Percentiles rank a stretch among this genome's conserved stretches.
Conservation (phyloP, 2,329 filamentous ascomycete species). For the Pseudopyrenochaeta lycopersici region DNA sequence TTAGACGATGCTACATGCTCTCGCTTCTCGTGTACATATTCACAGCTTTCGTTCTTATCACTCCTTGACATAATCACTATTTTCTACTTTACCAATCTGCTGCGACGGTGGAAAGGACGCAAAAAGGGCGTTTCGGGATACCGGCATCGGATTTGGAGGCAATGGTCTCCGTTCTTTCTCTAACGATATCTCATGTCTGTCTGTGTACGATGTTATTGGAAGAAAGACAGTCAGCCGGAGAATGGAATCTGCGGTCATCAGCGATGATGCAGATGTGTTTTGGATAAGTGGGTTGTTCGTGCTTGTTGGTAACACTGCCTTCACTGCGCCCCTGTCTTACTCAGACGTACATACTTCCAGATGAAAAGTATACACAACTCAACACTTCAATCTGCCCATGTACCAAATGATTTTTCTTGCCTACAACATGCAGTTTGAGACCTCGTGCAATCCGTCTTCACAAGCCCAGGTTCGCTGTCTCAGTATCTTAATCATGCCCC, state of each 20-base stretch:
- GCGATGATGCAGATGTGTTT: conserved; percentile 9
- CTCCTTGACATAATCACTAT: conserved; percentile 29
- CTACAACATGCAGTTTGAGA: neutral
- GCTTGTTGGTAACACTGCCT: conserved; percentile 14
- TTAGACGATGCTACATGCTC: conserved; percentile 22
- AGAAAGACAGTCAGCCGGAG: conserved; percentile 6
- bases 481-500: neutral
- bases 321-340: conserved; percentile 14
- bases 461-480: neutral
- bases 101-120: conserved; percentile 20
- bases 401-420: neutral
- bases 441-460: neutral
- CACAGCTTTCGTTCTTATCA: conserved; percentile 12
- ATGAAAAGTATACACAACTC: conserved; percentile 4
- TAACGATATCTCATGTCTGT: conserved; percentile 25
- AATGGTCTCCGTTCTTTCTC: conserved; percentile 23
- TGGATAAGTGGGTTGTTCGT: conserved; percentile 14
- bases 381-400: neutral
- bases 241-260: conserved; percentile 2
- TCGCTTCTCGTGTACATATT: conserved; percentile 29
- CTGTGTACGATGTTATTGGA: conserved; percentile 14
- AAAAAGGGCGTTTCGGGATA: conserved; percentile 20
- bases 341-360: conserved; percentile 15
- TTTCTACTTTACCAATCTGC: conserved; percentile 18
- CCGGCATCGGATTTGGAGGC: conserved; percentile 21